Base-by-base conservation (phyloP, 495 filamentous ascomycete genomes). In the Penicillium verhagenii region DNA sequence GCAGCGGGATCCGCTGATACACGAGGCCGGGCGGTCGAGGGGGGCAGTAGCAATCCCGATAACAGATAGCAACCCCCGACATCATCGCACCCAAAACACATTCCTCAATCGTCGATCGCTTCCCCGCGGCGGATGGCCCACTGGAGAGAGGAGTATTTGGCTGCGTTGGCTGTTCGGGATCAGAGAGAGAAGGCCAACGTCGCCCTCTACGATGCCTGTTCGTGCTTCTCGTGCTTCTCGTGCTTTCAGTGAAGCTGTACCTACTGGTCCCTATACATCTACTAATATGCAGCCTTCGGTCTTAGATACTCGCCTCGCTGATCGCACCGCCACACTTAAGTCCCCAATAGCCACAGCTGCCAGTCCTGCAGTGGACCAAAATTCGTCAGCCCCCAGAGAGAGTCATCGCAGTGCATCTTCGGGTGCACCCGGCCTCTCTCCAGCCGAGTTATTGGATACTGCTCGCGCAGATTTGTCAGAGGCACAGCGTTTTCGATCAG, bases 401-500 rank as follows among this genome's bases (percentile, higher is more conserved):
- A 49, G 50, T 47, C 57, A 60, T 39, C 63, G 44, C 4, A 35
- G 21, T 3, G 47, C 50, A 33, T 47, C 64, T 13, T 43, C 65
- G 23, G 38, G 61, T 39, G 33, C 57, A 24, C 25, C n/a, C 64
- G 16, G 40, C 66, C 47, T 52, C n/a, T 62, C 58, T 10, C 49
- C 61, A 40, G 57, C 67, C 52, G 75, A 79, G 8, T 57, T 71
- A 37, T 60, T 81, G 6, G 68, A 79, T 16, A 75, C 79, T 33
- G 71, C 86, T 1, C 76, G 82, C 13, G 67, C 82, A 35, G 88
- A 93, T 24, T 74, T 93, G 3, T 77, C 82, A 7, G 86, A 86
- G 68, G 87, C 90, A n/a, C 82, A 92, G 45, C 86, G 88, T 28
- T 83, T 85, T 13, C 85, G 86, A 40, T 77, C 80, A 7, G 76